Evolutionary conservation across 306 rosid genomes (phyloP).

Genomic region (Castanea crenata): DNA sequence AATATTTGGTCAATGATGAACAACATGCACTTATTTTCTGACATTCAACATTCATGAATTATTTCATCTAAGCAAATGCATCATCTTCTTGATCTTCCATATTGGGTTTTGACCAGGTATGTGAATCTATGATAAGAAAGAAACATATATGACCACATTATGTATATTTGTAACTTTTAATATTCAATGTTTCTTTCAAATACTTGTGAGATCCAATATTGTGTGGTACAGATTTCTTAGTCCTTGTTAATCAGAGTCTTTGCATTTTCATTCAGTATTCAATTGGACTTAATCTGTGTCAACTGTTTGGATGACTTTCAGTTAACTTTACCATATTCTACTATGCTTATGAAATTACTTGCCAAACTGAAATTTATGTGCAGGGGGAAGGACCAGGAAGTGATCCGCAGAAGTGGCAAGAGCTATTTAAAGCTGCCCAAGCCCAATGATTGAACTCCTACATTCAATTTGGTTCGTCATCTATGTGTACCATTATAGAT

Average conservation of each 20-base stretch:
- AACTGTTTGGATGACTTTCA: not conserved
- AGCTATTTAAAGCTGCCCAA: constrained; percentile 55
- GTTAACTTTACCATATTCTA: not conserved
- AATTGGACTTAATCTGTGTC: not conserved
- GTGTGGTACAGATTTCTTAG: not conserved
- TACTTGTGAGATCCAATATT: not conserved
- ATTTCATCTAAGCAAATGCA: not conserved
- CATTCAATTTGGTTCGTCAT: not conserved
- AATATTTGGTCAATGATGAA: not conserved
- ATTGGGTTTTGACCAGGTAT: not conserved
- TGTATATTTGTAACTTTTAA: not conserved
- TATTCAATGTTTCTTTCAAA: not conserved
- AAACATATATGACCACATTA: not conserved
- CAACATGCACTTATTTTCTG: not conserved
- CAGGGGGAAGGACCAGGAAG: constrained; percentile 95
- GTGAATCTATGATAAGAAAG: not conserved
- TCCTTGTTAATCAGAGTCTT: not conserved
- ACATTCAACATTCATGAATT: not conserved
- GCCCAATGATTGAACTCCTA: constrained; percentile 9
- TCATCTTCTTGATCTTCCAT: not conserved
- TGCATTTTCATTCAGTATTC: not conserved
- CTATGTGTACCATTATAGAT: not conserved
- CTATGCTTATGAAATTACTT: not conserved
- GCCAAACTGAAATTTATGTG: not conserved
- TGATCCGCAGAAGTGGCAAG: constrained; percentile 68